Conservation (phyloP, 495 filamentous ascomycete species). For the Penicillium argentinense region DNA sequence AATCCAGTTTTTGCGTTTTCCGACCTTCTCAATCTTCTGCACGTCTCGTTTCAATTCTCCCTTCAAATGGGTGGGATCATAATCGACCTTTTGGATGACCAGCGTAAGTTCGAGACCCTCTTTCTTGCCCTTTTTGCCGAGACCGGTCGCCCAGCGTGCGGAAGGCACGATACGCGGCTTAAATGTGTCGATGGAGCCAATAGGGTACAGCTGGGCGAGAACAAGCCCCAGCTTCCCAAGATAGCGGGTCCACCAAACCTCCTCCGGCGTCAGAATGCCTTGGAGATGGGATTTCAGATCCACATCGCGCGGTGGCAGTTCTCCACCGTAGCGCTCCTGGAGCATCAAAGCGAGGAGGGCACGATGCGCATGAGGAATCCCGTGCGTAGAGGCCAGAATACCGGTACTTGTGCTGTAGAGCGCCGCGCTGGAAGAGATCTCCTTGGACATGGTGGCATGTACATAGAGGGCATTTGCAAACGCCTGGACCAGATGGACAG, state of each 20-base stretch:
- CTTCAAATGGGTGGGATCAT: slow-evolving; percentile 30
- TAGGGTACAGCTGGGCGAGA: slow-evolving; percentile 28
- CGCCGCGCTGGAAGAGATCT: slow-evolving; percentile 60
- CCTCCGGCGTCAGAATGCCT: slow-evolving; percentile 43
- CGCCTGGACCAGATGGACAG: slow-evolving; percentile 46
- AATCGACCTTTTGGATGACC: slow-evolving; percentile 25
- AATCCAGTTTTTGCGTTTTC: slow-evolving; percentile 37
- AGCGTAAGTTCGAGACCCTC: slow-evolving; percentile 26
- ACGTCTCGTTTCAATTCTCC: slow-evolving; percentile 26
- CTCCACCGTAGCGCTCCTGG: slow-evolving; percentile 73
- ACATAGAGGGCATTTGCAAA: slow-evolving; percentile 53
- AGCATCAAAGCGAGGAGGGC: slow-evolving; percentile 71
- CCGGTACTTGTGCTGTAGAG: slow-evolving; percentile 72
- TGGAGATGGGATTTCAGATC: slow-evolving; percentile 47
- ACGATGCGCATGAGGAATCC: slow-evolving; percentile 69
- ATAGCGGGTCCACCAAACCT: slow-evolving; percentile 64
- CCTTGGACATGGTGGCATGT: slow-evolving; percentile 51
- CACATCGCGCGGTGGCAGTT: slow-evolving; percentile 55
- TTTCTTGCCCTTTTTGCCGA: slow-evolving; percentile 30
- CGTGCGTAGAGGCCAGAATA: slow-evolving; percentile 62
- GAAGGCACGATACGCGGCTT: slow-evolving; percentile 29
- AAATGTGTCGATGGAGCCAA: slow-evolving; percentile 25
- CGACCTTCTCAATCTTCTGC: slow-evolving; percentile 32
- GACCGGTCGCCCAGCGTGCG: slow-evolving; percentile 21
- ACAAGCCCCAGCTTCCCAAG: slow-evolving; percentile 44